phyloP scores from a whole-genome alignment of 2,329 filamentous ascomycete genomes.

The Nothomitra cinnamomea region DNA sequence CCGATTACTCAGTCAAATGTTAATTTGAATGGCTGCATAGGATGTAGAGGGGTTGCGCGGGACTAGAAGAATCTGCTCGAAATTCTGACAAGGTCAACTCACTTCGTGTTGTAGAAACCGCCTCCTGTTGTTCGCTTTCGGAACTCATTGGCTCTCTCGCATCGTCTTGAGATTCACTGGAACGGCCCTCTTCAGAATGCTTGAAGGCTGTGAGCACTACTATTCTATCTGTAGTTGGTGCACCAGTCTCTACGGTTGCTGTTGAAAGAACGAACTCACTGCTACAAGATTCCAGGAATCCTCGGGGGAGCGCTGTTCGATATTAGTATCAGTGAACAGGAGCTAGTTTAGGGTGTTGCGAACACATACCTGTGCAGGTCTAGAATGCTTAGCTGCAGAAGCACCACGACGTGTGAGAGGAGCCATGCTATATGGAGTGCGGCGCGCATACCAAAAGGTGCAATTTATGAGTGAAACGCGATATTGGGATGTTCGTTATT shows the following conservation, averaged over 20 bases:
- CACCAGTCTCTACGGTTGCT: background rate
- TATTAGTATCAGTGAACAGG: background rate
- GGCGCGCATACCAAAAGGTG: slow-evolving; percentile 16
- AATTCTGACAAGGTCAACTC: background rate
- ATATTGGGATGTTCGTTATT: background rate
- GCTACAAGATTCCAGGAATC: slow-evolving; percentile 17
- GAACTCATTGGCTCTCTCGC: background rate
- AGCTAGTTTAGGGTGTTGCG: background rate
- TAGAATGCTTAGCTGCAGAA: background rate
- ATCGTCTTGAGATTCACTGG: slow-evolving; percentile 4
- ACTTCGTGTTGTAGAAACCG: background rate
- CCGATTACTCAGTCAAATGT: background rate
- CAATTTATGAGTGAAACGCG: slow-evolving; percentile 1
- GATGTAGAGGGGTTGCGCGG: background rate
- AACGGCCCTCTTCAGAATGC: slow-evolving; percentile 4
- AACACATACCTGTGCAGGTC: background rate
- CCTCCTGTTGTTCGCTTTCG: background rate
- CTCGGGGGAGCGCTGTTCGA: slow-evolving; percentile 15
- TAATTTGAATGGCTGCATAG: background rate
- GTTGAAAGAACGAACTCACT: slow-evolving; percentile 10
- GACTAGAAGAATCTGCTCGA: background rate
- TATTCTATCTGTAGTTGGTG: background rate
- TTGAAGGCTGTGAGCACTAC: background rate
- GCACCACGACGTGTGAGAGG: background rate
- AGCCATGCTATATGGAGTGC: background rate